Evolutionary conservation across 169 alveolate genomes (phyloP), one percentile per base, ranked within the genome.

Genomic region (Cyclospora cayetanensis): DNA sequence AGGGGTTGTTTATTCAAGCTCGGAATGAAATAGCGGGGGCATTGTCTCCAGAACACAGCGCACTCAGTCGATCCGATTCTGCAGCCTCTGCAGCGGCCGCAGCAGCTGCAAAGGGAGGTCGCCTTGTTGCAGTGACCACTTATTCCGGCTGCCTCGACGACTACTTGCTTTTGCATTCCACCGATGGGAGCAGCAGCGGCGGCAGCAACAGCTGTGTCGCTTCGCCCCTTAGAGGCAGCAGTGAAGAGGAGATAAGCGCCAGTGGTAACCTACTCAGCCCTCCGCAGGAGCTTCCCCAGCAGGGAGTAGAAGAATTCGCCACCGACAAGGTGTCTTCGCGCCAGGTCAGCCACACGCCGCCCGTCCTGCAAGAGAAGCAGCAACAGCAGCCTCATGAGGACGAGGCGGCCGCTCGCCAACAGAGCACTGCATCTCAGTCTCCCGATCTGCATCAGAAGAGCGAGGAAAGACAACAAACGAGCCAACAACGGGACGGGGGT

Each of bases 131-230:
- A 9, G 83, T 70, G 2, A 70, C 83, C 9, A 70, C 83, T 11
- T 70, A 70, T 55, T 11, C 83, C 18, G 83, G 83, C 18, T 37
- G 53, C 83, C 50, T 70, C 15, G 83, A 70, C 4, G 83, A 70
- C 29, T 35, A 70, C 34, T 39, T 70, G 50, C 83, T 70, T 0
- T 55, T 70, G 83, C 83, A 70, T 29, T 70, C 83, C 4, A 70
- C 83, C 11, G 83, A 70, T 55, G 83, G 53, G 15, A 70, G 83
- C 52, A 35, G 83, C 83, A 70, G 52, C 52, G 53, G 83, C 83
- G 39, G 83, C 53, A 70, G 43, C 4, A 60, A 31, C 4, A 46
- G 60, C 60, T 46, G 60, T 22, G 27, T 27, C 46, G 50, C 83
- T 41, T 70, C 83, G 1, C 83, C 83, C 11, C 52, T 70, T 1